Percentiles rank a stretch among this genome's conserved stretches.
Conservation (phyloP, 1,139 yeast genomes). For the Blastobotrys illinoisensis region DNA sequence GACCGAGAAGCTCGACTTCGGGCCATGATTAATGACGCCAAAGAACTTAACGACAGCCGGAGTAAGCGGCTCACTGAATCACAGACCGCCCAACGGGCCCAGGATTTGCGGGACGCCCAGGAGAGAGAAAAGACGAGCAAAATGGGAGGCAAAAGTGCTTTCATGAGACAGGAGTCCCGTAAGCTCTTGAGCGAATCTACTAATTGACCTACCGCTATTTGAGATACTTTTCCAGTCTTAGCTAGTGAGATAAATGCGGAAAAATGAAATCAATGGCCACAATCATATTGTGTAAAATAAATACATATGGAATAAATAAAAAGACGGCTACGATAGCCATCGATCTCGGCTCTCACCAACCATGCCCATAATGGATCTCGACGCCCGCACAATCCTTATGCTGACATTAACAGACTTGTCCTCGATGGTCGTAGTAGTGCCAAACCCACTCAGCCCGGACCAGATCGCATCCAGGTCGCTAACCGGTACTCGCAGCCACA, state of each 20-base stretch:
- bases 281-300: not conserved
- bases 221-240: no score
- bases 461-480: slow-evolving; percentile 23
- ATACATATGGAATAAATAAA: not conserved
- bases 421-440: slow-evolving; percentile 3
- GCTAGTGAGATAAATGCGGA: no score
- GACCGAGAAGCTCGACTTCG: not conserved
- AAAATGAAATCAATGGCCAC: no score
- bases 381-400: slow-evolving; percentile 24
- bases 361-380: slow-evolving; percentile 22
- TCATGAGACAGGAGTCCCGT: not conserved
- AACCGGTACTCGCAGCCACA: slow-evolving; percentile 27
- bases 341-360: slow-evolving; percentile 1
- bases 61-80: not conserved
- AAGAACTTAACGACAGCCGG: not conserved
- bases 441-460: slow-evolving; percentile 25
- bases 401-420: slow-evolving; percentile 16
- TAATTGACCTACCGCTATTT: no score
- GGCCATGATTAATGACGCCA: not conserved
- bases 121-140: not conserved
- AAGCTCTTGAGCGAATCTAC: not conserved
- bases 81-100: not conserved
- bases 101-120: not conserved
- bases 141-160: not conserved
- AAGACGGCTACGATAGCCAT: not conserved